Conservation (phyloP, 2,329 filamentous ascomycete species). For the Myriosclerotinia scirpicola region DNA sequence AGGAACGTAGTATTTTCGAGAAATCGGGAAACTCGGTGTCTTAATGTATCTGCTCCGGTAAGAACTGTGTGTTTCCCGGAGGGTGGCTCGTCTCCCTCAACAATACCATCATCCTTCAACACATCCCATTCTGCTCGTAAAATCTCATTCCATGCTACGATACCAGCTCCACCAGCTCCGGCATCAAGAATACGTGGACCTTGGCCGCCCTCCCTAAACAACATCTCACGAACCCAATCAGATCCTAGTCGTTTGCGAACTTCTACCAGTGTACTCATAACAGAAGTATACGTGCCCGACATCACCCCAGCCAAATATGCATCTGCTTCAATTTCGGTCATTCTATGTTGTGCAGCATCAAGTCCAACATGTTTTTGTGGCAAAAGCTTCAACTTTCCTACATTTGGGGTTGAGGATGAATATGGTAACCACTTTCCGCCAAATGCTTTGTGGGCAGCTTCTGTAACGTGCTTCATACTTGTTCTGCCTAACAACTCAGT, state of each 20-base stretch:
- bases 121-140: slow-evolving; percentile 78
- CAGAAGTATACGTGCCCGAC: slow-evolving; percentile 68
- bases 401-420: slow-evolving; percentile 68
- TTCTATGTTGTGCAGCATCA: slow-evolving; percentile 61
- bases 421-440: slow-evolving; percentile 75
- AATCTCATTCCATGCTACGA: slow-evolving; percentile 76
- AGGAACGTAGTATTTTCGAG: slow-evolving; percentile 90
- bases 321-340: slow-evolving; percentile 75
- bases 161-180: slow-evolving; percentile 69
- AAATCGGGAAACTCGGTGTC: slow-evolving; percentile 72
- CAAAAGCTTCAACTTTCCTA: slow-evolving; percentile 50
- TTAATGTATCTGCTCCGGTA: slow-evolving; percentile 71
- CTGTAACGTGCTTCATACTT: slow-evolving; percentile 71
- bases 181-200: slow-evolving; percentile 70
- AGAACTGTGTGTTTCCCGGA: slow-evolving; percentile 80
- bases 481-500: slow-evolving; percentile 64
- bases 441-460: slow-evolving; percentile 71
- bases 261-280: slow-evolving; percentile 68
- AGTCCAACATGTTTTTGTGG: slow-evolving; percentile 66
- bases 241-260: slow-evolving; percentile 70
- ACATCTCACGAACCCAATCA: slow-evolving; percentile 65
- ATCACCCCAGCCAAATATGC: slow-evolving; percentile 68
- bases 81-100: slow-evolving; percentile 50
- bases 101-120: slow-evolving; percentile 54
- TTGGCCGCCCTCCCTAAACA: slow-evolving; percentile 55